A percentile compares a stretch with the other conserved stretches of the same genome.
These are phyloP conservation scores for Geotrichum restrictum DNA, from an alignment of 1,139 yeast genomes.

Conservation along the genomic window DNA sequence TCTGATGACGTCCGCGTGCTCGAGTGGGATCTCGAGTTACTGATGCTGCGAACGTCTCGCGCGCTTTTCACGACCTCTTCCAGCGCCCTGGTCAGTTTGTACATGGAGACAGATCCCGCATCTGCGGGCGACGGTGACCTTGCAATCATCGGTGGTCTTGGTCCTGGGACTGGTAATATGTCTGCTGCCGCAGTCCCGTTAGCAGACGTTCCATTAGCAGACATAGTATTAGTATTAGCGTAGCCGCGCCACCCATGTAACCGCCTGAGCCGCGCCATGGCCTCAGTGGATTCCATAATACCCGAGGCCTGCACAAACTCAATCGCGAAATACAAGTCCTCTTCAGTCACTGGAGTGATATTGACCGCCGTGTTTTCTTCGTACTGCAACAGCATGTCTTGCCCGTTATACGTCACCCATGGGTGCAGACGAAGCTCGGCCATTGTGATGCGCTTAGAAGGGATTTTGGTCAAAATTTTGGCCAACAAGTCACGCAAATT, in stretches of 20 bases:
- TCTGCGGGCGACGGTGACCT: constrained; percentile 22
- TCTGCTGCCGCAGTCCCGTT: no score
- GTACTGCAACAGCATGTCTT: constrained; percentile 36
- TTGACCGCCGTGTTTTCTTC: constrained; percentile 41
- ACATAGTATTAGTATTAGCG: no score
- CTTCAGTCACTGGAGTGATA: constrained; percentile 39
- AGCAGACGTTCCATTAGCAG: no score
- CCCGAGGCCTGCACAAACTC: constrained; percentile 37
- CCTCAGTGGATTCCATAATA: constrained; percentile 29
- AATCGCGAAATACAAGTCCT: constrained; percentile 39
- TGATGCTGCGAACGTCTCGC: neutral
- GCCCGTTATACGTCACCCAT: constrained; percentile 50
- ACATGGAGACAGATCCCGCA: constrained; percentile 25
- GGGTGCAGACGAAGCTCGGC: constrained; percentile 52
- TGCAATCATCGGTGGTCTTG: no score
- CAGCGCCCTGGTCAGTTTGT: constrained; percentile 34
- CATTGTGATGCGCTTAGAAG: constrained; percentile 53
- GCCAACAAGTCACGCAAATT: constrained; percentile 31
- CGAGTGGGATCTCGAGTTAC: neutral
- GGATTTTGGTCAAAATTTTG: constrained; percentile 47
- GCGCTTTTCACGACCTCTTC: constrained; percentile 31
- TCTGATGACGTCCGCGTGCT: no score
- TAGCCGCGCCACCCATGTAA: constrained; percentile 36
- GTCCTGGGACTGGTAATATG: no score
- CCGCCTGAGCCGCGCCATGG: constrained; percentile 30